A percentile compares a stretch with the other conserved stretches of the same genome.
Conservation (phyloP, 495 filamentous ascomycete species). For the Glarea lozoyensis region DNA sequence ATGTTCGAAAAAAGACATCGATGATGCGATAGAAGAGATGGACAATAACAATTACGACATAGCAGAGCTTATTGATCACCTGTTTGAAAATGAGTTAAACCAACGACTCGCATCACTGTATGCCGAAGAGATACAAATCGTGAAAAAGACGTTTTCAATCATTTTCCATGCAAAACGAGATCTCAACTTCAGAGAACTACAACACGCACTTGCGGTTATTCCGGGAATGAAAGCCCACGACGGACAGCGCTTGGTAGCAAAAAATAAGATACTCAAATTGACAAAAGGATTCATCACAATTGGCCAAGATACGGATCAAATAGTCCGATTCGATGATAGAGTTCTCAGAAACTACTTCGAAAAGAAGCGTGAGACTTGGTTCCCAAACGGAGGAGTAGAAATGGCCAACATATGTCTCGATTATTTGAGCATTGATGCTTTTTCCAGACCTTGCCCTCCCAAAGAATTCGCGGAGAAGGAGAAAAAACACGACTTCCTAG, state of each 20-base stretch:
- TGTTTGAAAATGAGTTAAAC: conserved; percentile 22
- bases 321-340: conserved; percentile 17
- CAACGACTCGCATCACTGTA: conserved; percentile 9
- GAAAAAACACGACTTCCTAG: conserved; percentile 12
- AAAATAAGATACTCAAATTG: conserved; percentile 14
- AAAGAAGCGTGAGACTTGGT: conserved; percentile 11
- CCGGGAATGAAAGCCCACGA: conserved; percentile 9
- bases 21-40: conserved; percentile 6
- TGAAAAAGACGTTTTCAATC: conserved; percentile 10
- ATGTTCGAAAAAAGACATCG: conserved; percentile 11
- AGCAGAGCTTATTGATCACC: conserved; percentile 12
- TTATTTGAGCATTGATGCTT: conserved; percentile 16
- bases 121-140: conserved; percentile 2
- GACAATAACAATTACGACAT: conserved; percentile 5
- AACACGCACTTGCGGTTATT: conserved; percentile 20
- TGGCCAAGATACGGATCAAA: conserved; percentile 4
- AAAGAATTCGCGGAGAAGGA: conserved; percentile 17
- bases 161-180: conserved; percentile 15
- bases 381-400: conserved; percentile 8
- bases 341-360: conserved; percentile 22
- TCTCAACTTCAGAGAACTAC: conserved; percentile 19
- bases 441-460: conserved; percentile 15
- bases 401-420: conserved; percentile 16
- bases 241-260: conserved; percentile 3
- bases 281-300: conserved; percentile 21